Evolutionary conservation across 208 protist species (phyloP), one percentile per base, ranked within the genome.

Genomic region (Trypanosoma congolense): DNA sequence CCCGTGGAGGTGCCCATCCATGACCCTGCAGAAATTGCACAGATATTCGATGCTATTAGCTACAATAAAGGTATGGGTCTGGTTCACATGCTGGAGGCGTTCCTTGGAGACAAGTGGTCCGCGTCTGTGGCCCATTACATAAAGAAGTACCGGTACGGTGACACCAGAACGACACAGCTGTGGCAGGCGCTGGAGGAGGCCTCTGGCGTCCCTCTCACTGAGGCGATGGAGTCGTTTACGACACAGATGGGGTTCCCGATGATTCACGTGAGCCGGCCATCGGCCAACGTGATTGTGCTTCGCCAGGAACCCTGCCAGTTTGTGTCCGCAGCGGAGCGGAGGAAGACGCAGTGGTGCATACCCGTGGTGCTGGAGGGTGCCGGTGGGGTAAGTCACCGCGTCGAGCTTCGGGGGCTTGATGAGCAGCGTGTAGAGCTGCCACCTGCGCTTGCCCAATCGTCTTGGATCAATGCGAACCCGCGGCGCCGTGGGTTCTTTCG

Each of bases 21-120:
- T 25, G 80, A 96, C 38, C 76, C 96, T 0, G 67, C 73, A 10
- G 77, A 98, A 40, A 96, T 99, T 44, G 91, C 96, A 18, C 92
- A 98, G 60, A 97, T 99, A 55, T 99, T 99, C 65, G 98, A 99
- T 72, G 66, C 65, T 14, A 98, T 98, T 61, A 96, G 89, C 52
- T 99, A 98, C 68, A 60, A 87, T 54, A 98, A 98, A 60, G 96
- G 96, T 24, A 90, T 87, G 79, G 79, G 80, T 19, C 74, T 98
- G 19, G 87, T 98, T 24, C 82, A 91, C 50, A 98, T 98, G 96
- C 75, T 98, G 21, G 59, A 92, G 54, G 63, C 69, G 18, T 87
- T 93, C 53, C 70, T 98, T 2, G 96, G 96, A 25, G 61, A 80
- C 18, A 79, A 76, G 46, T 98, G 98, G 78, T 69, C 72, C 18